These are phyloP conservation scores for Urochloa ruziziensis DNA, from an alignment of 176 grass and related monocot species.

Conservation along the genomic window DNA sequence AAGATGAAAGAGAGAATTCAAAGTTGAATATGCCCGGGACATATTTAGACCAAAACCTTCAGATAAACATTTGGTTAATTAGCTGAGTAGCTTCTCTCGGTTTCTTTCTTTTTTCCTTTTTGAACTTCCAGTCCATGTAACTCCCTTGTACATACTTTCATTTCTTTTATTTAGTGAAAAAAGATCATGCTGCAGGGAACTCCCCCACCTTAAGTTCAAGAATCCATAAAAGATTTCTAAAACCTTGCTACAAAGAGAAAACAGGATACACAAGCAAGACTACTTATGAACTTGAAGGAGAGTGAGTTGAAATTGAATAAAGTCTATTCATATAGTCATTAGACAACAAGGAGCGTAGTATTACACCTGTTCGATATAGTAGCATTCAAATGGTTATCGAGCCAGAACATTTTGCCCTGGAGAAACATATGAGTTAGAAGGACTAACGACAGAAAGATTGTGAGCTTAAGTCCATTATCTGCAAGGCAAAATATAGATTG, in stretches of 20 bases:
- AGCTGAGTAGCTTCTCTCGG: not conserved
- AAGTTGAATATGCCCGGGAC: not conserved
- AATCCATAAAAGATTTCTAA: not conserved
- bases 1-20: not conserved
- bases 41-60: not conserved
- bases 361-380: not conserved
- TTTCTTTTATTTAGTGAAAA: not conserved
- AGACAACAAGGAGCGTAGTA: not conserved
- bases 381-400: conserved; percentile 27
- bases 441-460: conserved; percentile 5
- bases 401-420: conserved; percentile 74
- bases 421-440: conserved; percentile 28
- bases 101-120: not conserved
- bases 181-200: not conserved
- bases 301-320: not conserved
- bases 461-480: not conserved
- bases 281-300: conserved; percentile 21
- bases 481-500: not conserved
- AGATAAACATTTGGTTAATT: not conserved
- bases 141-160: not conserved
- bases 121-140: not conserved
- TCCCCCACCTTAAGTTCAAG: not conserved
- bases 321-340: not conserved
- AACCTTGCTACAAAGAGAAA: not conserved
- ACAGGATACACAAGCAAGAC: not conserved